phyloP scores from a whole-genome alignment of 2,329 filamentous ascomycete species.

The Claviceps paspali region DNA sequence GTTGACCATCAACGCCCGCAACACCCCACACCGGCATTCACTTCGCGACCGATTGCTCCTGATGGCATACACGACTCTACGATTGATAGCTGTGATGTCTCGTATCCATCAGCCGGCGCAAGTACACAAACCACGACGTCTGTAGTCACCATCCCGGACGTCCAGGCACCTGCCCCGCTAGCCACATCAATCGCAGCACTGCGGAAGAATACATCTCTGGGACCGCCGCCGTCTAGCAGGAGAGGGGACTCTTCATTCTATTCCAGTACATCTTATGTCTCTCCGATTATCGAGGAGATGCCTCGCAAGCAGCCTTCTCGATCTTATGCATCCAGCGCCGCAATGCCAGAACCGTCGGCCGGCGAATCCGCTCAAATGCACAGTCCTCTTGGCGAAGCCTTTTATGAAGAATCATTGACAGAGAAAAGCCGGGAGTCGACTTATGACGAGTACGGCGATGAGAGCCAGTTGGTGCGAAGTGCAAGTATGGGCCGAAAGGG shows the following conservation, averaged over 20 bases:
- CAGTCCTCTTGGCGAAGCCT: constrained; percentile 32
- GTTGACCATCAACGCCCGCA: constrained; percentile 41
- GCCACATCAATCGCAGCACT: constrained; percentile 13
- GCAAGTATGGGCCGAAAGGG: constrained; percentile 47
- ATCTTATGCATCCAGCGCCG: constrained; percentile 58
- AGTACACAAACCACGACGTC: constrained; percentile 37
- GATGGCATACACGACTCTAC: constrained; percentile 18
- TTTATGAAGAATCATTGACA: constrained; percentile 33
- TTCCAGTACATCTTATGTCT: constrained; percentile 51
- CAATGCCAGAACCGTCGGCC: constrained; percentile 54
- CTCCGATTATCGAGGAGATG: constrained; percentile 61
- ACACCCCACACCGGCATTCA: constrained; percentile 38
- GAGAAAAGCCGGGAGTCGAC: constrained; percentile 27
- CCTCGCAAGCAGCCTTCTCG: constrained; percentile 39
- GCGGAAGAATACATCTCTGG: constrained; percentile 37
- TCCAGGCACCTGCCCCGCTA: constrained; percentile 27
- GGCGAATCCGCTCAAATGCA: constrained; percentile 27
- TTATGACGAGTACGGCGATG: constrained; percentile 35
- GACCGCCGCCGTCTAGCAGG: constrained; percentile 45
- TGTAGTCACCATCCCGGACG: constrained; percentile 43
- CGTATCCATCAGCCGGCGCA: constrained; percentile 32
- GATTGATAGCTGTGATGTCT: constrained; percentile 21
- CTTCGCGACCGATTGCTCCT: constrained; percentile 15
- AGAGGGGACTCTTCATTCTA: constrained; percentile 50
- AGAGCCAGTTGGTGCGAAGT: constrained; percentile 42